phyloP scores from a whole-genome alignment of 225 moss, liverwort and hornwort species.

The Rhytidiadelphus loreus region DNA sequence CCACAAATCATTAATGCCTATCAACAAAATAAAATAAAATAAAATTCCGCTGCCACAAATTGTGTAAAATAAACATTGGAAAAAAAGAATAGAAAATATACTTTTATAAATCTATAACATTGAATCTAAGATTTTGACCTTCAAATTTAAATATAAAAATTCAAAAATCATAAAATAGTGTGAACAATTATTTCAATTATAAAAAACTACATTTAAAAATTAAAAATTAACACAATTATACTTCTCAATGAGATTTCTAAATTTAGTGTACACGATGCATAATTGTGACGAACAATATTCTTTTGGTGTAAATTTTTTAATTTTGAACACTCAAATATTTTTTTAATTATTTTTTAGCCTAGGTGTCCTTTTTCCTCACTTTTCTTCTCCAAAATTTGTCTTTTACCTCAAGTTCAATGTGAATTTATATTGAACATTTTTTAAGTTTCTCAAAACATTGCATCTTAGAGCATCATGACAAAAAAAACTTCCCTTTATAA shows the following conservation, averaged over 20 bases:
- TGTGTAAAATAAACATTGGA: neutral
- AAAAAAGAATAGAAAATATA: neutral
- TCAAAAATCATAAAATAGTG: neutral
- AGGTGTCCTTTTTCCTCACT: neutral
- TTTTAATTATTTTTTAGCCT: no score
- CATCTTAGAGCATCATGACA: neutral
- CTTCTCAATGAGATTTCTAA: neutral
- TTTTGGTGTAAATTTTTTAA: no score
- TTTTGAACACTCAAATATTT: neutral
- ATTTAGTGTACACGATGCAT: fast-evolving
- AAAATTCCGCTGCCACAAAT: neutral
- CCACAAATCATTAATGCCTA: neutral
- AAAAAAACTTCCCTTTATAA: neutral
- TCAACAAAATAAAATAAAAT: neutral
- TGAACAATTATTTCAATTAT: neutral
- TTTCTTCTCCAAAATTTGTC: neutral
- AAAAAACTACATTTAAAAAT: fast-evolving
- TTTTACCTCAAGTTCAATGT: neutral
- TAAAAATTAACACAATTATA: neutral
- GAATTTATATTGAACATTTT: no score
- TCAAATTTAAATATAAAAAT: neutral
- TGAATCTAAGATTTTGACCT: neutral
- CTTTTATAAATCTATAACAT: neutral
- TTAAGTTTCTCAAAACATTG: neutral
- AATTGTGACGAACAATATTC: fast-evolving